Conservation (phyloP, 2,329 filamentous ascomycete species). For the Didymella pinodella region DNA sequence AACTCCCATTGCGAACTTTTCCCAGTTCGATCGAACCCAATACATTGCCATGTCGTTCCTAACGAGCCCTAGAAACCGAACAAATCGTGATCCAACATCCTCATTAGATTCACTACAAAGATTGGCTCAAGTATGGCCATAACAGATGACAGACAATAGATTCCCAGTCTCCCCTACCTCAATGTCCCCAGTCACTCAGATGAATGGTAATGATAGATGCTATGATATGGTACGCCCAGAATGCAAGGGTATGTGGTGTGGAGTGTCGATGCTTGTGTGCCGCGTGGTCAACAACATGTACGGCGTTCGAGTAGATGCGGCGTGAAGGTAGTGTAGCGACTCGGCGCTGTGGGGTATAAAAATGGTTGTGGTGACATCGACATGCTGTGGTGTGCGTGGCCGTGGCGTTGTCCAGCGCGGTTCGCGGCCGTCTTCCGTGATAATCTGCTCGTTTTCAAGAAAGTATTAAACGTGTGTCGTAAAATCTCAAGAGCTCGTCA, state of each 20-base stretch:
- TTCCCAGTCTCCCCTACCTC: not conserved
- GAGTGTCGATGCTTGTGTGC: slow-evolving; percentile 1
- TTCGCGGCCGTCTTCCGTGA: not conserved
- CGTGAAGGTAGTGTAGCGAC: slow-evolving; percentile 3
- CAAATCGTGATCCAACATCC: not conserved
- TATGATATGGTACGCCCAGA: slow-evolving; percentile 10
- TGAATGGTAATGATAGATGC: slow-evolving; percentile 6
- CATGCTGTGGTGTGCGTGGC: not conserved
- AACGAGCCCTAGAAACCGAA: not conserved
- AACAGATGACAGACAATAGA: not conserved
- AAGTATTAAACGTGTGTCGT: slow-evolving; percentile 19
- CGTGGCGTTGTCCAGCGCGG: not conserved
- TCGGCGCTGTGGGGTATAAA: slow-evolving; percentile 16
- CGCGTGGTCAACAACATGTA: slow-evolving; percentile 16
- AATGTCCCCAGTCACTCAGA: not conserved
- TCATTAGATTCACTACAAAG: not conserved
- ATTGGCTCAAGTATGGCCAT: not conserved
- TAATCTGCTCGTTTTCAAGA: not conserved
- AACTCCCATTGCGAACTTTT: slow-evolving; percentile 10
- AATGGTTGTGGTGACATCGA: slow-evolving; percentile 4
- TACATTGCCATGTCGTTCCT: not conserved
- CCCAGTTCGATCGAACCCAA: slow-evolving; percentile 2
- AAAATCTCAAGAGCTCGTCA: not conserved
- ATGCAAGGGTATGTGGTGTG: slow-evolving; percentile 10
- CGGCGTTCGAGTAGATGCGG: slow-evolving; percentile 4